Evolutionary conservation across 2,329 filamentous ascomycete species (phyloP).

Genomic region (Talaromyces albobiverticillius): DNA sequence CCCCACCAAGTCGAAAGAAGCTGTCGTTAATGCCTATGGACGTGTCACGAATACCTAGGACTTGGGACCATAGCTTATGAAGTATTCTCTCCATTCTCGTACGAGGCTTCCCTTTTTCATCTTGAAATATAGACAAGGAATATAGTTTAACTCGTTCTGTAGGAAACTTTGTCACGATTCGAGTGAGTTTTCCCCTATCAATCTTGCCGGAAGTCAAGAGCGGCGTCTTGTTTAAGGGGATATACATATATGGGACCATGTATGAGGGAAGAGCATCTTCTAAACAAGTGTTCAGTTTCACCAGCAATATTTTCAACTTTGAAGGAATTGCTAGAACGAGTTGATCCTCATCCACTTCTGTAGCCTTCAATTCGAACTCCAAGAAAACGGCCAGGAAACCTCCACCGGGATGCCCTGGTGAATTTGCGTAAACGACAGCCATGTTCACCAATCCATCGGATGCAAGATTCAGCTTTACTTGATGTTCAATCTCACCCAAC

Average conservation of each 20-base stretch:
- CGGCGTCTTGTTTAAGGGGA: background rate
- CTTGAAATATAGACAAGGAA: background rate
- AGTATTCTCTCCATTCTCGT: constrained; percentile 28
- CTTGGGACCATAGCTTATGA: constrained; percentile 47
- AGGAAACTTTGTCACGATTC: background rate
- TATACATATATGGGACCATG: constrained; percentile 7
- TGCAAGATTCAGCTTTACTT: background rate
- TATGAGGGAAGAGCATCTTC: background rate
- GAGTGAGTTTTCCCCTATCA: background rate
- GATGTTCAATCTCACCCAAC: constrained; percentile 37
- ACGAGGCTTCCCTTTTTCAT: background rate
- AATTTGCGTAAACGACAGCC: background rate
- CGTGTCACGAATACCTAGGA: constrained; percentile 40
- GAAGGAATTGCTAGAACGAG: background rate
- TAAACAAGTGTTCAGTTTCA: background rate
- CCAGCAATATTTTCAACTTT: background rate
- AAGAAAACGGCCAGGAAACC: background rate
- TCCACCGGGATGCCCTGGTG: background rate
- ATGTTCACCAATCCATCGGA: constrained; percentile 37
- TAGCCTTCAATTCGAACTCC: background rate
- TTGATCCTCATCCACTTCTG: background rate
- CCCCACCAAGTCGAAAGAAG: constrained; percentile 15
- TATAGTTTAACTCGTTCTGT: background rate
- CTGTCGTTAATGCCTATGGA: constrained; percentile 11
- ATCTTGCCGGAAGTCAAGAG: background rate